These are phyloP conservation scores for Brassica incana DNA, from an alignment of 345 rosid genomes.

Conservation along the genomic window DNA sequence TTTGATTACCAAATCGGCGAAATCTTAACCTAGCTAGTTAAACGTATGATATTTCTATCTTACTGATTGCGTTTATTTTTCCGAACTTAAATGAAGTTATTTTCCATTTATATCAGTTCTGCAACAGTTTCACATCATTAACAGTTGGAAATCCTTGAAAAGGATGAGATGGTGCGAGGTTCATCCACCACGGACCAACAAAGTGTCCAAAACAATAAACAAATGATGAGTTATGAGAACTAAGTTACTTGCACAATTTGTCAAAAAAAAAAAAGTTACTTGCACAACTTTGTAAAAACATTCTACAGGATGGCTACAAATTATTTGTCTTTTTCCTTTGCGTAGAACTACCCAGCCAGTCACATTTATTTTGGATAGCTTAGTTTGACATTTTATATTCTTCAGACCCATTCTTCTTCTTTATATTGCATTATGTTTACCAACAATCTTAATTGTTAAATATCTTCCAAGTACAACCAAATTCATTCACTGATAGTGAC, in stretches of 20 bases:
- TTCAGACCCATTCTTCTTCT: background rate
- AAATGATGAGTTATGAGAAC: background rate
- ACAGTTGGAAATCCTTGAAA: background rate
- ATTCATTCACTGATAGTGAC: slow-evolving; percentile 7
- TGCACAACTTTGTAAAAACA: background rate
- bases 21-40: background rate
- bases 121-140: background rate
- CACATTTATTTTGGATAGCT: background rate
- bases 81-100: background rate
- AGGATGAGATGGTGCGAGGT: background rate
- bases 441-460: slow-evolving; percentile 10
- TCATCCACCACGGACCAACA: background rate
- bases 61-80: background rate
- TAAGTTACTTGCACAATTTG: background rate
- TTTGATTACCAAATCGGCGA: background rate
- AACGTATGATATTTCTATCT: background rate
- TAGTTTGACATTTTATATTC: background rate
- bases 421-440: background rate
- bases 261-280: background rate
- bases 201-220: background rate
- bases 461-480: slow-evolving; percentile 16
- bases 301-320: background rate
- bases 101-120: background rate
- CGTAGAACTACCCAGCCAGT: background rate
- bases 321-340: background rate